Base-by-base conservation (phyloP, 169 alveolate species). In the Cryptosporidium ubiquitum region DNA sequence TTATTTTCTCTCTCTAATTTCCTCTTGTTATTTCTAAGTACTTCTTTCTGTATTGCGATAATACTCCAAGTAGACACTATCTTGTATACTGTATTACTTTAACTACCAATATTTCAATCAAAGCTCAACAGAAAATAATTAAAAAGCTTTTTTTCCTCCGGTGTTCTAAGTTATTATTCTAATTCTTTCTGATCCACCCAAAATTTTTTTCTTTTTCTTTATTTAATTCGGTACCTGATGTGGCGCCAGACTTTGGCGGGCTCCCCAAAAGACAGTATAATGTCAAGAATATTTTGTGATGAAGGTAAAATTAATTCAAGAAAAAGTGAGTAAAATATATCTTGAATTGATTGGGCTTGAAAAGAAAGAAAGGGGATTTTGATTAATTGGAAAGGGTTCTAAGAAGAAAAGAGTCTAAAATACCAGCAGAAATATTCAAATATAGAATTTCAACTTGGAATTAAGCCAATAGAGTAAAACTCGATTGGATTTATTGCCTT, bases 191-290 rank as follows among this genome's bases (percentile, higher is more conserved):
- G 49, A 10, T 55, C 47, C 74, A 26, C 74, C 35, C 68, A 40
- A 29, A 39, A 12, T 26, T 58, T 44, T 61, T 23, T 42, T 79
- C 12, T 7, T 9, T 42, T 42, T 23, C 68, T 18, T 51, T 39
- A 47, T 49, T 5, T 3, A 20, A 64, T n/a, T 33, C 71, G 71
- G 49, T 64, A 35, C 71, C 71, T 18, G 35, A 0, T n/a, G 5
- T 31, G 71, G 71, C 71, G 71, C 71, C 71, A 64, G 29, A 33
- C 69, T 0, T 26, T 64, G 71, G 71, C 71, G 71, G 71, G 71
- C 52, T 3, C 12, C 0, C 10, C 3, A 6, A 7, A 64, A 64
- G 71, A 64, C 71, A 64, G 10, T 33, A 64, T 33, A 35, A 35
- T 64, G 71, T 64, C 71, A 64, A 64, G 4, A 60, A 20, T 55